Percentiles rank a stretch among this genome's conserved stretches.
These are phyloP conservation scores for Trypanosoma vivax DNA, from an alignment of 208 protist genomes.

Conservation along the genomic window DNA sequence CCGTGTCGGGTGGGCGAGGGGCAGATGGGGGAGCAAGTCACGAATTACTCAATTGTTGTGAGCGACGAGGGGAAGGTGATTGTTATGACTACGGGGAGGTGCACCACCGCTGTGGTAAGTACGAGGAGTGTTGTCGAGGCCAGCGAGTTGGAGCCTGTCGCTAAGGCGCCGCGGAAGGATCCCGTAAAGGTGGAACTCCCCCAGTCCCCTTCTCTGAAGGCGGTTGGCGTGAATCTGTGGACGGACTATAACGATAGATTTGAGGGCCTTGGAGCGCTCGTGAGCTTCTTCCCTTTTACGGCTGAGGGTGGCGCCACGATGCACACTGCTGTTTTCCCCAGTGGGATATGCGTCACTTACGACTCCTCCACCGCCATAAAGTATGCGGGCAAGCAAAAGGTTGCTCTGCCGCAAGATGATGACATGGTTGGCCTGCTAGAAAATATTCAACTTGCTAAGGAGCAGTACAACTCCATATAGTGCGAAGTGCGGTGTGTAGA, in stretches of 20 bases:
- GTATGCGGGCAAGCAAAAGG: slow-evolving; percentile 20
- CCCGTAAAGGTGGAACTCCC: slow-evolving; percentile 2
- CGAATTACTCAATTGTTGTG: slow-evolving; percentile 38
- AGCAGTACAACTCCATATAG: slow-evolving; percentile 37
- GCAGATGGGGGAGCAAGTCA: slow-evolving; percentile 33
- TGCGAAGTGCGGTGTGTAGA: not conserved
- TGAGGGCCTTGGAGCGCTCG: slow-evolving; percentile 26
- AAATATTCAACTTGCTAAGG: slow-evolving; percentile 75
- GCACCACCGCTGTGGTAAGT: not conserved
- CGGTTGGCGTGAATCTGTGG: slow-evolving; percentile 66
- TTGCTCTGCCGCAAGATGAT: slow-evolving; percentile 29
- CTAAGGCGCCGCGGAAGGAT: slow-evolving; percentile 9
- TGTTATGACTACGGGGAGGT: slow-evolving; percentile 16
- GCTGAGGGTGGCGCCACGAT: slow-evolving; percentile 20
- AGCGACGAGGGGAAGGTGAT: slow-evolving; percentile 26
- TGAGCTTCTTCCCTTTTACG: slow-evolving; percentile 38
- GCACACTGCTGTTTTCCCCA: slow-evolving; percentile 63
- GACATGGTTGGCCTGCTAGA: slow-evolving; percentile 72
- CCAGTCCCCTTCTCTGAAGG: slow-evolving; percentile 24
- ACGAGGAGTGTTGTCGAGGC: slow-evolving; percentile 1
- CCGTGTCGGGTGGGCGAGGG: slow-evolving; percentile 7
- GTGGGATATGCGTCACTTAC: slow-evolving; percentile 78
- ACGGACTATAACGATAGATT: slow-evolving; percentile 32
- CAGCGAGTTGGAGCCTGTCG: not conserved
- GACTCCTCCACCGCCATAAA: slow-evolving; percentile 51